Evolutionary conservation across 495 filamentous ascomycete species (phyloP).

Genomic region (Xylaria flabelliformis): DNA sequence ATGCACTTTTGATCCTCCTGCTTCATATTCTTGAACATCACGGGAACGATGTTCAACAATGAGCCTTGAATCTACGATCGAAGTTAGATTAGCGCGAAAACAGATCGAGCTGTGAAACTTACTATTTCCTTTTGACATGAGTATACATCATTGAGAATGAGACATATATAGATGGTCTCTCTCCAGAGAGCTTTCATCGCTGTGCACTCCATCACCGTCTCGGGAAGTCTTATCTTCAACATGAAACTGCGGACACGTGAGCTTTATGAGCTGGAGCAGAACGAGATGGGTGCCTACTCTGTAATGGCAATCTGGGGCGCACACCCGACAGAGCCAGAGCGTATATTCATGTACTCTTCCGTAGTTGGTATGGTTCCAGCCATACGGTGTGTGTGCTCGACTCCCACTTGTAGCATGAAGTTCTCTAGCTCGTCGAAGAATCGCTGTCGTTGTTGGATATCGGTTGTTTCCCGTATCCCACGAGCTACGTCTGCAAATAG

Average conservation of each 20-base stretch:
- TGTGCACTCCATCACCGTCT: constrained; percentile 36
- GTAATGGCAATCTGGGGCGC: constrained; percentile 40
- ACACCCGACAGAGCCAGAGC: constrained; percentile 39
- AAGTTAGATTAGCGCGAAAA: not conserved
- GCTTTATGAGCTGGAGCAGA: not conserved
- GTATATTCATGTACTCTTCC: constrained; percentile 36
- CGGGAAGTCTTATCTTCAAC: constrained; percentile 38
- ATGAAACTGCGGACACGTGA: constrained; percentile 32
- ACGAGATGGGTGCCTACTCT: constrained; percentile 30
- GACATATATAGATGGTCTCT: constrained; percentile 38
- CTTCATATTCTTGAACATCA: constrained; percentile 36
- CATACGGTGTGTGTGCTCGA: constrained; percentile 36
- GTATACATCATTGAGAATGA: constrained; percentile 40
- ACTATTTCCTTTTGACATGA: constrained; percentile 43
- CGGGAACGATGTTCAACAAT: constrained; percentile 36
- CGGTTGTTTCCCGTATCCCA: constrained; percentile 29
- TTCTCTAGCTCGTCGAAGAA: constrained; percentile 39
- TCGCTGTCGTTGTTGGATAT: constrained; percentile 35
- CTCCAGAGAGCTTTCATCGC: constrained; percentile 38
- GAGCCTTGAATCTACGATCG: constrained; percentile 34
- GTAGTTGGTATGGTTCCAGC: constrained; percentile 33
- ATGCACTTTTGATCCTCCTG: constrained; percentile 29
- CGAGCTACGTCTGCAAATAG: constrained; percentile 37
- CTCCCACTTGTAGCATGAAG: constrained; percentile 39
- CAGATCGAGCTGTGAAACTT: constrained; percentile 8